phyloP scores from a whole-genome alignment of 495 filamentous ascomycete genomes.

The Pseudomonodictys pantanalensis region DNA sequence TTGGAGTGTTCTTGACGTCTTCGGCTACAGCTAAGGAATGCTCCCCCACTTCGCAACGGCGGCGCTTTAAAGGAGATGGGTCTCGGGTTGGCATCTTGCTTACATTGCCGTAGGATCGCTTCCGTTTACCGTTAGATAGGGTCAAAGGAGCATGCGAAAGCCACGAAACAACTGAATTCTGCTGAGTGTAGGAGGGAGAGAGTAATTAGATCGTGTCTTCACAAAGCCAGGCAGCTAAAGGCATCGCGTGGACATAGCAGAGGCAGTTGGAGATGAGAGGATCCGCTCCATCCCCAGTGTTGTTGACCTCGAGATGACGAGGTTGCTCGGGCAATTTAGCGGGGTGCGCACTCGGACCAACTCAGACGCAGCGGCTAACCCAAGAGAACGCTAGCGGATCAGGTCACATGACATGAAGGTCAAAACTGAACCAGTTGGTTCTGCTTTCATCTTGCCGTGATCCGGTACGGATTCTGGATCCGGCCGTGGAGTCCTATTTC shows the following conservation, averaged over 20 bases:
- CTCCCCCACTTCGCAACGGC: neutral
- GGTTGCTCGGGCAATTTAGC: neutral
- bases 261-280: neutral
- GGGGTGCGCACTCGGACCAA: no score
- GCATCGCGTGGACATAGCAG: neutral
- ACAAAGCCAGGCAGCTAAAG: neutral
- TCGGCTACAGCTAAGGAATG: neutral
- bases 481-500: no score
- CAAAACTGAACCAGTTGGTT: no score
- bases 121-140: neutral
- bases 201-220: neutral
- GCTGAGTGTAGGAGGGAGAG: neutral
- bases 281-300: neutral
- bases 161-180: neutral
- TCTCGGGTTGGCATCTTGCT: neutral
- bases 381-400: no score
- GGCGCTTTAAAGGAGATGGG: neutral
- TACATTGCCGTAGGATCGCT: neutral
- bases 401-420: no score
- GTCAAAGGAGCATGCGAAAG: neutral
- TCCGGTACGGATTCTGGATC: no score
- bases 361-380: no score
- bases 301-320: neutral
- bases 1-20: neutral
- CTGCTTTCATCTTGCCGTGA: no score